Base-by-base conservation (phyloP, 1,139 yeast species). In the Lodderomyces theae region DNA sequence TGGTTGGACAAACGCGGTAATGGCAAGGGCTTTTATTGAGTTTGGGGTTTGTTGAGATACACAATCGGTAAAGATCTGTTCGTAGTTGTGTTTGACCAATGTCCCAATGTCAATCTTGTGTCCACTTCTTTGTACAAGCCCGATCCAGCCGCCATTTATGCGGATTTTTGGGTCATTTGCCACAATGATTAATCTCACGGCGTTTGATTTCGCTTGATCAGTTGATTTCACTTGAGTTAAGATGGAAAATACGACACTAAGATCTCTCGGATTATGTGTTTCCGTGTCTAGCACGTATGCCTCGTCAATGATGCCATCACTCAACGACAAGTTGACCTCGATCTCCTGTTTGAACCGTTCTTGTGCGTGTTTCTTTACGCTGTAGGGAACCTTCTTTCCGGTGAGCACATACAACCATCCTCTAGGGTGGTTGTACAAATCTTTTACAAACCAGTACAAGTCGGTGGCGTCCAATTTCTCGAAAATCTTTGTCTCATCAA, bases 111-210 rank as follows among this genome's bases (percentile, higher is more conserved):
- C 95, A 23, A 79, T 56, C 5, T 64, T 61, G 32, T 44, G 46
- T 7, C 28, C 38, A 9, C 84, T 72, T 41, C 78, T 67, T 52
- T 84, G 79, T 34, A 82, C 81, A 38, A 89, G 63, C 0, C 86
- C 86, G 33, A 89, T 85, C 98, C 98, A 92, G 2, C 86, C 82
- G 44, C 71, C 71, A 41, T 76, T 77, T 7, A 71, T 55, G 2
- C 62, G 60, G 23, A 74, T 61, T 3, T 48, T 55, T 1, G 61
- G 50, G 48, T 77, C 79, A 55, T 86, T 87, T 9, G 84, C 67
- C 9, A 78, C 54, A 21, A 84, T 63, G n/a, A 86, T 57, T 17
- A 80, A 71, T 3, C 64, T 55, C 4, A 63, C 64, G 39, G 75
- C 56, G 19, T 69, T 57, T 53, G 12, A 53, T 51, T 18, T 70